Percentiles rank a stretch among this genome's conserved stretches.
These are phyloP conservation scores for Umbilicaria muhlenbergii DNA, from an alignment of 495 filamentous ascomycete genomes.

Conservation along the genomic window DNA sequence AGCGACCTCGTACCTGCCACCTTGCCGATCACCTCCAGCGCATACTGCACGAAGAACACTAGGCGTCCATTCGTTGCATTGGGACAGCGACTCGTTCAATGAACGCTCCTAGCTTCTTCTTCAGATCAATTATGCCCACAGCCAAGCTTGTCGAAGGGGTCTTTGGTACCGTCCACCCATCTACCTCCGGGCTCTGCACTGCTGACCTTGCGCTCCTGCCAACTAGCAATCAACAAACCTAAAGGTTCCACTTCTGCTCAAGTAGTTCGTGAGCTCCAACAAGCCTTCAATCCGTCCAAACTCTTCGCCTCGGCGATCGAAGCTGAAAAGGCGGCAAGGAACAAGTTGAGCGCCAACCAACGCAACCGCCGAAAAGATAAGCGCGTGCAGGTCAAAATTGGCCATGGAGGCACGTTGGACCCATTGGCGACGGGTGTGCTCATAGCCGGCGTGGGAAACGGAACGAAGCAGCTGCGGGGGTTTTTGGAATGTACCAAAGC, in stretches of 20 bases:
- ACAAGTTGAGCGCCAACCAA: slow-evolving; percentile 36
- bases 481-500: slow-evolving; percentile 83
- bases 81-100: not conserved
- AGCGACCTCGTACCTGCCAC: not conserved
- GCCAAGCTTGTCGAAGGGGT: slow-evolving; percentile 57
- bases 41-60: slow-evolving; percentile 13
- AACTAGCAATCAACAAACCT: slow-evolving; percentile 84
- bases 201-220: not conserved
- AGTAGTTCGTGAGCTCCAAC: slow-evolving; percentile 70
- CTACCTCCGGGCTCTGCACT: slow-evolving; percentile 3
- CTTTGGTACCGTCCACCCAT: slow-evolving; percentile 35
- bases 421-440: slow-evolving; percentile 88
- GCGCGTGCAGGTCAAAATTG: slow-evolving; percentile 69
- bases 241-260: slow-evolving; percentile 69
- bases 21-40: not conserved
- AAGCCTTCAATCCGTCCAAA: slow-evolving; percentile 62
- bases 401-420: slow-evolving; percentile 91
- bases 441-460: slow-evolving; percentile 71
- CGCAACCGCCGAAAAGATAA: slow-evolving; percentile 32
- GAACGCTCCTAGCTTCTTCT: not conserved
- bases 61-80: not conserved
- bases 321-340: slow-evolving; percentile 34
- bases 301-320: slow-evolving; percentile 62
- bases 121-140: slow-evolving; percentile 34
- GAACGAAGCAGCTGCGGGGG: slow-evolving; percentile 62